Base-by-base conservation (phyloP, 1,139 yeast genomes). In the Keqinozyma sinolaborantium region DNA sequence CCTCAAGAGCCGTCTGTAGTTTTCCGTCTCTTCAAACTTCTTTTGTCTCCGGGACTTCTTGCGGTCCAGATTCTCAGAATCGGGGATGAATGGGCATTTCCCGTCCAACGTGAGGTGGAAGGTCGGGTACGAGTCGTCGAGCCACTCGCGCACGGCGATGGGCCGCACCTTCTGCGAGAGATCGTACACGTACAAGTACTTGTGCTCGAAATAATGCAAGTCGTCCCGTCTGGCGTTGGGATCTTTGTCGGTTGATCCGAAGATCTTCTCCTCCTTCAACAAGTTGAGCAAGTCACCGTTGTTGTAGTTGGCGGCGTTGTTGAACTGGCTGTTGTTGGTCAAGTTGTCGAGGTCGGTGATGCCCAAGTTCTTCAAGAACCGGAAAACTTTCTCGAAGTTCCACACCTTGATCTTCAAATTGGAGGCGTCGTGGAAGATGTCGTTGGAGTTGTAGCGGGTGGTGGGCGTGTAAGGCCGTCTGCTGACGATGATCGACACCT, bases 201-300 rank as follows among this genome's bases (percentile, higher is more conserved):
- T 62, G 32, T 60, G 60, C 33, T 79, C 79, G 56, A 94, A 85
- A 53, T 86, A 85, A 51, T 83, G 80, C 48, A 84, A 74, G 53
- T 90, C 97, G 44, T 86, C 95, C 34, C 95, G 70, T 43, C 73
- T 79, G 4, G 95, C 90, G 42, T 70, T 74, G 13, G 95, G 94
- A 54, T 90, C 97, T 44, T 95, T 73, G 56, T 92, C 97, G 23
- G 84, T 76, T 1, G 95, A 84, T 7, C 96, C 96, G 52, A 79
- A 78, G 14, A 86, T 64, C 49, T 86, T 85, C 53, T 94, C 98
- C 50, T 86, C 90, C 41, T 79, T 79, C 44, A 90, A 71, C 42
- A 92, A 66, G 35, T 80, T 76, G 28, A 83, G 79, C 36, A 92
- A 68, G 35, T 65, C 68, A 19, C 56, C 56, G 31, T 38, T 38